Base-by-base conservation (phyloP, 2,329 filamentous ascomycete species). In the Sclerotinia trifoliorum region DNA sequence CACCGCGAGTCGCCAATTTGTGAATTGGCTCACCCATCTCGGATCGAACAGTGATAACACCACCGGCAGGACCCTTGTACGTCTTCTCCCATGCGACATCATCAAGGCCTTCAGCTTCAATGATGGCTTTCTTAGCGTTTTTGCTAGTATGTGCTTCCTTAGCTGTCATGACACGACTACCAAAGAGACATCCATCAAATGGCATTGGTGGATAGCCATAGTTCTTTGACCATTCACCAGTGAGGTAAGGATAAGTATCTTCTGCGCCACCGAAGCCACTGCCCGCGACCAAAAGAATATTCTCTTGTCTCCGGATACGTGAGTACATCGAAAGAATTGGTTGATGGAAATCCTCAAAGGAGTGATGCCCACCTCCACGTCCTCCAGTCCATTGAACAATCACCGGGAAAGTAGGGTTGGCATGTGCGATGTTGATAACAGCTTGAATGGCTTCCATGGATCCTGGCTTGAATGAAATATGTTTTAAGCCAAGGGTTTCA, bases 21-120 rank as follows among this genome's bases (percentile, higher is more conserved):
- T 99, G 95, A 71, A 99, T 99, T 7, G 95, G 96, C 84, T 99
- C 95, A 57, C 95, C 96, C 96, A 99, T 99, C 81, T 99, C 95
- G 1, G 95, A 99, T 72, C 93, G 88, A 61, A 99, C 95, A 39
- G 95, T 99, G 75, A 99, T 94, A 71, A 99, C 88, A 78, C 95
- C 95, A 75, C 95, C 95, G 68, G 94, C 91, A 35, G 93, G 85
- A 24, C 92, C 92, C 82, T 94, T 93, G 83, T 97, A 97, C 6
- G 93, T 96, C 81, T 94, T 89, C 81, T 97, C 93, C 94, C 94
- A 97, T 73, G 94, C 85, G 70, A 79, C 80, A 76, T 97, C 93
- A 63, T 91, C 90, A 48, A 97, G 83, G 78, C 94, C 94, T 70
- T 89, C 86, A 5, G 94, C 93, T 70, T 94, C 92, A 51, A 92